Base-by-base conservation (phyloP, 768 basidiomycete genomes). In the Pulveroboletus sp. region DNA sequence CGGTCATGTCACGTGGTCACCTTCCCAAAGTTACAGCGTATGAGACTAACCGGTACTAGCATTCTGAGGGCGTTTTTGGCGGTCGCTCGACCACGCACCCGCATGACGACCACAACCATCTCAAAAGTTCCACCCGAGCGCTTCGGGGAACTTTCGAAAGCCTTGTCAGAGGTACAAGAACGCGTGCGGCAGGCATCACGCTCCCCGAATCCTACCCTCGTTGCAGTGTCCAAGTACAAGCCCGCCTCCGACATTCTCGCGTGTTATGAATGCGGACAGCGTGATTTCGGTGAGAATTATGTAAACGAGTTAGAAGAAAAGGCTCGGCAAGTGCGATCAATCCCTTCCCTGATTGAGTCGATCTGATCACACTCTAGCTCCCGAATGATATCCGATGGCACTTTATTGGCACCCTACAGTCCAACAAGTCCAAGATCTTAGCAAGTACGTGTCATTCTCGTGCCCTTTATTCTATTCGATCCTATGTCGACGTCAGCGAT, bases 271-370 rank as follows among this genome's bases (percentile, higher is more conserved):
- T 74, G 76, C 13, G 91, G 88, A 0, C 89, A 96, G 55, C 73
- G 84, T 2, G 91, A 95, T 67, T 99, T 98, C 63, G 96, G 96
- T 7, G 96, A 99, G 73, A 99, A 99, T 67, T 98, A 97, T 62
- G 92, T 93, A 11, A 87, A 94, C 57, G 94, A 98, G 61, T 69
- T 98, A 53, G 85, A 83, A 32, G 92, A 91, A 27, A 96, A 96
- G 64, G 90, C 93, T 0, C 72, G 71, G 50, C 72, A 77, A 61
- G 88, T 89, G 64, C 54, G 79, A 69, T 46, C 35, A 10, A 19
- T 29, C 26, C 37, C 36, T 23, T 5, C 6, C 24, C 27, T 22
- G n/a, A 23, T 23, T 39, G 19, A 6, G 11, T 32, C n/a, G 45
- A 51, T 39, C 48, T 57, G 43, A 53, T 53, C 30, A 9, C 32